phyloP scores from a whole-genome alignment of 2,329 filamentous ascomycete genomes.

The Didymella lethalis region DNA sequence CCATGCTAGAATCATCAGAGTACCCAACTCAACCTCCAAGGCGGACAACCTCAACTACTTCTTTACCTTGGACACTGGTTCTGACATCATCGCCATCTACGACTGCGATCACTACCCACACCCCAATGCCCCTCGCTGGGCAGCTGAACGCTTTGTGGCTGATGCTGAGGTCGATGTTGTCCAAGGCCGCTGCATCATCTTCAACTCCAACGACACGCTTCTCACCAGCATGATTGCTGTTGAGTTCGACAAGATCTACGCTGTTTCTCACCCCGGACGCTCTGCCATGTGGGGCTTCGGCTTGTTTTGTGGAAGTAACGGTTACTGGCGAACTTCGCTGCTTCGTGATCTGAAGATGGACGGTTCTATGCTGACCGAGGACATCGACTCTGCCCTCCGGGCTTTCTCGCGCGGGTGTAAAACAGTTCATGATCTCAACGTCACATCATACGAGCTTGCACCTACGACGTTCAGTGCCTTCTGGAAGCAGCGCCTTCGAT shows the following conservation, averaged over 20 bases:
- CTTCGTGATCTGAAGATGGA: slow-evolving; percentile 59
- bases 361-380: slow-evolving; percentile 60
- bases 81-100: slow-evolving; percentile 59
- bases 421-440: slow-evolving; percentile 59
- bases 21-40: slow-evolving; percentile 59
- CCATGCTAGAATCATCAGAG: slow-evolving; percentile 57
- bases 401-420: slow-evolving; percentile 55
- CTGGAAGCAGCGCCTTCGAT: slow-evolving; percentile 61
- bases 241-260: slow-evolving; percentile 63
- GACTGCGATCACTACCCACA: slow-evolving; percentile 62
- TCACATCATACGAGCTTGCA: slow-evolving; percentile 59
- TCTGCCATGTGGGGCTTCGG: slow-evolving; percentile 59
- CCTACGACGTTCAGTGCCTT: slow-evolving; percentile 56
- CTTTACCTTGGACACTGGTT: slow-evolving; percentile 54
- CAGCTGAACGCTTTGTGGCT: slow-evolving; percentile 56
- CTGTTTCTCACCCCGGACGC: slow-evolving; percentile 59
- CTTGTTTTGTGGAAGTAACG: slow-evolving; percentile 60
- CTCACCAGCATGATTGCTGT: slow-evolving; percentile 58
- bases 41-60: slow-evolving; percentile 62
- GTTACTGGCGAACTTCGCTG: slow-evolving; percentile 58
- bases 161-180: slow-evolving; percentile 57
- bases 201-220: slow-evolving; percentile 56
- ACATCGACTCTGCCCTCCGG: slow-evolving; percentile 59
- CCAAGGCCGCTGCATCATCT: slow-evolving; percentile 59
- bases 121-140: slow-evolving; percentile 59